These are phyloP conservation scores for Pharnaceum exiguum DNA, from an alignment of 148 eudicot genomes.

Conservation along the genomic window DNA sequence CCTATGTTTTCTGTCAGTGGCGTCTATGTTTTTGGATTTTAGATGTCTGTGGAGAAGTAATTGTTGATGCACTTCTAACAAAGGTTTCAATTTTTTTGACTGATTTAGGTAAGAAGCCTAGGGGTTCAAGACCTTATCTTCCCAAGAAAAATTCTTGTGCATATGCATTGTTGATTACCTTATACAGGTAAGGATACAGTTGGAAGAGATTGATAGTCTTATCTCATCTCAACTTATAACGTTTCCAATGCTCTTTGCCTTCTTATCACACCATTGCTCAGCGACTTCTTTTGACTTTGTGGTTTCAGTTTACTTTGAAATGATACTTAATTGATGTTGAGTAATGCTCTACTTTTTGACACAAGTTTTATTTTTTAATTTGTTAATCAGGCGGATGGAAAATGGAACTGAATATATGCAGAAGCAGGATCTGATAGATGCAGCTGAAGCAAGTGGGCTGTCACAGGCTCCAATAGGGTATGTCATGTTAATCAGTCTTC, in stretches of 20 bases:
- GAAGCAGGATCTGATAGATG: constrained; percentile 84
- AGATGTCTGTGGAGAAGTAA: neutral
- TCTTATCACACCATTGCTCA: neutral
- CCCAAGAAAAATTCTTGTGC: constrained; percentile 92
- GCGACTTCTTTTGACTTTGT: neutral
- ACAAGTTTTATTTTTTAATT: neutral
- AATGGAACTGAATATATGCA: constrained; percentile 63
- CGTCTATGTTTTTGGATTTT: neutral
- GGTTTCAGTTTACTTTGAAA: neutral
- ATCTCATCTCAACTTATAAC: neutral
- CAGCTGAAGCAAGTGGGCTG: constrained; percentile 96
- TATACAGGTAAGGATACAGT: constrained; percentile 49
- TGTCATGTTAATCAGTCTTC: constrained; percentile 15
- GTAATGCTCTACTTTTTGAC: neutral
- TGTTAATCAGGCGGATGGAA: constrained; percentile 38
- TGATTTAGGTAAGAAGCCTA: constrained; percentile 50
- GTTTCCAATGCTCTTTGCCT: neutral
- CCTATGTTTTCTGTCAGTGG: neutral
- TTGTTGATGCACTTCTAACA: neutral
- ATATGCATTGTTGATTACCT: constrained; percentile 74
- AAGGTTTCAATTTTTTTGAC: neutral
- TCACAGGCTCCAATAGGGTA: constrained; percentile 81
- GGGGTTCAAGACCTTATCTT: constrained; percentile 46
- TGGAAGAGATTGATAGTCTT: neutral
- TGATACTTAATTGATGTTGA: too few relatives aligned